These are phyloP conservation scores for Epichloe elymi DNA, from an alignment of 2,329 filamentous ascomycete genomes.

Conservation along the genomic window DNA sequence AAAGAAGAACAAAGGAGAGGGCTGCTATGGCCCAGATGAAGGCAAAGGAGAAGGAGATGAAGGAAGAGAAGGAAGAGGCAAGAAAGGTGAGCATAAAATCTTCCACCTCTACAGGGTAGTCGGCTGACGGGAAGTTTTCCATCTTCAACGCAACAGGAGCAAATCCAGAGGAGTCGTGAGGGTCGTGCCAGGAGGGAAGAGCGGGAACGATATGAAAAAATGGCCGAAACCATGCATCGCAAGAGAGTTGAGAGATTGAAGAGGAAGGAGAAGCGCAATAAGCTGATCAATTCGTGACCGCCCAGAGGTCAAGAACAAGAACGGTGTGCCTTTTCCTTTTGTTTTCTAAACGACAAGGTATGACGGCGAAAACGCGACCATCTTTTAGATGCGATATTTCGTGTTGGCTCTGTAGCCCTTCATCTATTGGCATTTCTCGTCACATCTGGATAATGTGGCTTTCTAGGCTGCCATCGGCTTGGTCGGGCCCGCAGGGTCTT, in stretches of 20 bases:
- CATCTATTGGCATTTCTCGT: not conserved
- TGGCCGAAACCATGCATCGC: constrained; percentile 96
- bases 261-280: constrained; percentile 93
- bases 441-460: not conserved
- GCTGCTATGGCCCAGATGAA: constrained; percentile 64
- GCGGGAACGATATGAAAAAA: constrained; percentile 79
- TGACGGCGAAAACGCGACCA: not conserved
- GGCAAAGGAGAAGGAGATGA: constrained; percentile 89
- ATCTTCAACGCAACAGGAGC: constrained; percentile 38
- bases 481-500: no score
- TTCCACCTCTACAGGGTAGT: not conserved
- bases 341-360: no score
- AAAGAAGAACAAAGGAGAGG: constrained; percentile 59
- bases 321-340: not conserved
- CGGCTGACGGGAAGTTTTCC: constrained; percentile 1
- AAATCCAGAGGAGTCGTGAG: constrained; percentile 69
- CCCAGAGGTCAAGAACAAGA: constrained; percentile 1
- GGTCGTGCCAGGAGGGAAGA: constrained; percentile 83
- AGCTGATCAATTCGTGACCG: constrained; percentile 48
- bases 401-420: no score
- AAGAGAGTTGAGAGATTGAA: constrained; percentile 89
- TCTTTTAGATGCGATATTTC: not conserved
- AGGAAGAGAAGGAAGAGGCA: constrained; percentile 86
- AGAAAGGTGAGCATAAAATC: constrained; percentile 49
- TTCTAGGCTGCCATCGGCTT: no score